phyloP scores from a whole-genome alignment of 2,329 filamentous ascomycete species.

The Pseudogymnoascus sp. region DNA sequence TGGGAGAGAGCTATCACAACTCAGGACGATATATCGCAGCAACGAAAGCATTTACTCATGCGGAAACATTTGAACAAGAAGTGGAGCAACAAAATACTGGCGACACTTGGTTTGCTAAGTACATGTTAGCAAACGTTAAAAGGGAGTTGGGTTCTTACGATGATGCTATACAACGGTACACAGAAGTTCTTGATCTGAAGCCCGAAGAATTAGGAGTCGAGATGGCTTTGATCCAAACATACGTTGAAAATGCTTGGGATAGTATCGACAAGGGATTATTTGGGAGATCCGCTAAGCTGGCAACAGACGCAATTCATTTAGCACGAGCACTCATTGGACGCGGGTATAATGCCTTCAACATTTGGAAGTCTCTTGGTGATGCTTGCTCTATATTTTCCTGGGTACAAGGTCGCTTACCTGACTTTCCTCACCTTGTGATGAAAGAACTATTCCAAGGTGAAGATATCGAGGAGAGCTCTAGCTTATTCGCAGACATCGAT shows the following conservation, averaged over 20 bases:
- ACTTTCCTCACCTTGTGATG: constrained; percentile 56
- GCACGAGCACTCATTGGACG: constrained; percentile 52
- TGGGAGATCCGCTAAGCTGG: constrained; percentile 69
- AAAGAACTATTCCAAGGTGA: constrained; percentile 51
- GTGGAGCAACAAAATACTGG: constrained; percentile 47
- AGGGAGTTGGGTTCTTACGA: constrained; percentile 88
- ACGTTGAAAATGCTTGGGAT: constrained; percentile 72
- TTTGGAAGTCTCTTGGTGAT: constrained; percentile 91
- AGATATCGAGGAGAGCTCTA: constrained; percentile 46
- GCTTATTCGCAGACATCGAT: constrained; percentile 63
- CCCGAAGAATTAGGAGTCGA: constrained; percentile 77
- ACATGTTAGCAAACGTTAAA: constrained; percentile 93
- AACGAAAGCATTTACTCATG: constrained; percentile 81
- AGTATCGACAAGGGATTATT: constrained; percentile 78
- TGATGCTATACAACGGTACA: constrained; percentile 70
- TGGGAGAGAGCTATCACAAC: constrained; percentile 96
- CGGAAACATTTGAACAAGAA: constrained; percentile 64
- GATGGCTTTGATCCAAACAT: constrained; percentile 79
- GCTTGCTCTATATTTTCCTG: constrained; percentile 77
- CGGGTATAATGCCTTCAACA: constrained; percentile 71
- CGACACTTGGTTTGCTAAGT: constrained; percentile 90
- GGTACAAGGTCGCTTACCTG: constrained; percentile 58
- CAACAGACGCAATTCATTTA: constrained; percentile 60
- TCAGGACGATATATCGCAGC: constrained; percentile 92
- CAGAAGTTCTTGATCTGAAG: constrained; percentile 60